Evolutionary conservation across 805 yeast genomes (phyloP), one percentile per base, ranked within the genome.

Genomic region (Kuraishia molischiana): DNA sequence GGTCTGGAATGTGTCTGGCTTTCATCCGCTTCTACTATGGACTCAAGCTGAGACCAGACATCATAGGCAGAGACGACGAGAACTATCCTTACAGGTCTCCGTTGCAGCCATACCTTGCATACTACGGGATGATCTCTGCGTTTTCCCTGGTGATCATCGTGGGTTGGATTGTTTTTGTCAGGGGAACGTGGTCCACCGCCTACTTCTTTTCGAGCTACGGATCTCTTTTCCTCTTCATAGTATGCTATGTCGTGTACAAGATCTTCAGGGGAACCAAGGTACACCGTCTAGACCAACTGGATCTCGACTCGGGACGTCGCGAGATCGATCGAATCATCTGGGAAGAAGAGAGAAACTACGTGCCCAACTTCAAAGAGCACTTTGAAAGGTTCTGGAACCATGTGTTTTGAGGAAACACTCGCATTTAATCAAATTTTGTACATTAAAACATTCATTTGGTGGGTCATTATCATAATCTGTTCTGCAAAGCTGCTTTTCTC

Each of bases 271-370:
- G 85, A 8, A 77, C 89, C 2, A 70, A 75, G 44, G 61, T 79
- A 9, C 83, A 77, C 37, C 69, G 84, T 36, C 59, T 84, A 34
- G 89, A 82, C 46, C 79, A 83, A 34, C 53, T 85, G 42, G 95
- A 86, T 54, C 69, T 82, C 52, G 95, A 86, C 54, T 72, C 85
- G 0, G 95, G 95, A 2, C 64, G 95, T 48, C 67, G 92, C 36
- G 95, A 85, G 53, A 75, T 79, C 59, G 95, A 86, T 56, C 64
- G 86, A 35, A 73, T 73, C 44, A 74, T 78, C 18, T 85, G 95
- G 94, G 85, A 79, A 46, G 92, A 85, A 41, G 85, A 83, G 37
- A 64, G 45, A 38, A 48, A 54, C 29, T 58, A 59, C 37, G 44
- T 50, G 17, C 51, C 52, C 29, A 62, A 51, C 35, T 51, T 61